Base-by-base conservation (phyloP, 306 rosid species). In the Prosopis cineraria region DNA sequence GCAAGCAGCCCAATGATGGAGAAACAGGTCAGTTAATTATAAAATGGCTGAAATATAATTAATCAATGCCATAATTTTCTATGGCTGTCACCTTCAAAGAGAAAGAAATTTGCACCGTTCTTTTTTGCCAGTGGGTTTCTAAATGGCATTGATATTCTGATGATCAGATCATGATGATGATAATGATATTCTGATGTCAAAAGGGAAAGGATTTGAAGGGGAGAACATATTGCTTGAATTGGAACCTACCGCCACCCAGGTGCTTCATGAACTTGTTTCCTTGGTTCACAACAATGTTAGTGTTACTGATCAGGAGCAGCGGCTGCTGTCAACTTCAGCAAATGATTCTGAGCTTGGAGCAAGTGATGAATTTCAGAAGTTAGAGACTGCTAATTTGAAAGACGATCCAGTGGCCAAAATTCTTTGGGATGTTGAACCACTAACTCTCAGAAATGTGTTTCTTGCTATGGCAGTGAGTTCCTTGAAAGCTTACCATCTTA, bases 391-490 rank as follows among this genome's bases (percentile, higher is more conserved):
- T 36, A 62, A 78, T 80, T 78, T 84, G 82, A 89, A 84, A 74
- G 93, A 91, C 79, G 99, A 96, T 83, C 91, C 75, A 48, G 79
- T 89, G 72, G 96, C 97, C 75, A 86, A 82, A 84, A 73, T 83
- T 81, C 83, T 96, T 39, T 90, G 91, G 96, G 79, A 81, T 47
- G 79, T 86, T 24, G 79, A 85, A 11, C 84, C 98, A 5, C 72
- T 73, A 73, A 85, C 89, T 75, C 93, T 96, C 70, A 90, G 87
- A 78, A 44, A 64, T 74, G 91, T 87, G 69, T 88, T 96, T 77
- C 93, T 96, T 68, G 89, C 90, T 24, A 87, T 93, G 93, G 99
- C 85, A 24, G 99, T 96, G 83, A 87, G 96, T 89, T 78, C 72
- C 33, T 73, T 19, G 40, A 56, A 77, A 66, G 62, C 76, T 85